Percentiles rank a stretch among this genome's conserved stretches.
Conservation (phyloP, 2,329 filamentous ascomycete genomes). For the Colletotrichum sp. region DNA sequence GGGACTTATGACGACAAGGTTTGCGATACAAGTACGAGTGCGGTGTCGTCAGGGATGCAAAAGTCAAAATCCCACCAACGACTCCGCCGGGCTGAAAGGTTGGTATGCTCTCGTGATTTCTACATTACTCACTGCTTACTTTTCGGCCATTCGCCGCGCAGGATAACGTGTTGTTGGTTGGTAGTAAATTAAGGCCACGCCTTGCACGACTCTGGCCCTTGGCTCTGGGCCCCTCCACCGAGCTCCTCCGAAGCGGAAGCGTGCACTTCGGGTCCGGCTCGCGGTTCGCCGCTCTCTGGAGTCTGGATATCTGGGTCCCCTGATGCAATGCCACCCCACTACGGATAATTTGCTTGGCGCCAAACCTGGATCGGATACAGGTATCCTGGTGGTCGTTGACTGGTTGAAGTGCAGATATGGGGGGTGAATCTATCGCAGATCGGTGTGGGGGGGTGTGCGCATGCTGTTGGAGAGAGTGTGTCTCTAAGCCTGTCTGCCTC, state of each 20-base stretch:
- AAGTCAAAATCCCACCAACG: conserved; percentile 10
- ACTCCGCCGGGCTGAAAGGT: not conserved
- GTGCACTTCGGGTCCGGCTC: conserved; percentile 10
- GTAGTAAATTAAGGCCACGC: not conserved
- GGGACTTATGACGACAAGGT: conserved; percentile 9
- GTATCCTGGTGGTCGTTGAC: not conserved
- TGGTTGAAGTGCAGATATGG: not conserved
- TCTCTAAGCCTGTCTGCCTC: not conserved
- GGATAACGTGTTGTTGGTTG: not conserved
- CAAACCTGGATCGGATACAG: conserved; percentile 5
- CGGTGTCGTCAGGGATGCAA: conserved; percentile 4
- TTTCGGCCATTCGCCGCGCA: not conserved
- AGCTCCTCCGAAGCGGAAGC: conserved; percentile 4
- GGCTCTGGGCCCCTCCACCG: not conserved
- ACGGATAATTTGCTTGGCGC: conserved; percentile 16
- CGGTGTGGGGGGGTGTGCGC: not conserved
- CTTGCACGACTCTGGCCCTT: not conserved
- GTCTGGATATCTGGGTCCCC: not conserved
- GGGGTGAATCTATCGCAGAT: conserved; percentile 2
- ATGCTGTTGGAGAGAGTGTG: not conserved
- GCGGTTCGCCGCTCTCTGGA: not conserved
- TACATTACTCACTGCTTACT: not conserved
- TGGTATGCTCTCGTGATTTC: not conserved
- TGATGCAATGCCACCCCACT: conserved; percentile 14
- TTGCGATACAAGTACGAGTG: not conserved